A percentile compares a stretch with the other conserved stretches of the same genome.
Conservation (phyloP, 495 filamentous ascomycete species). For the Cladorrhinum samala region DNA sequence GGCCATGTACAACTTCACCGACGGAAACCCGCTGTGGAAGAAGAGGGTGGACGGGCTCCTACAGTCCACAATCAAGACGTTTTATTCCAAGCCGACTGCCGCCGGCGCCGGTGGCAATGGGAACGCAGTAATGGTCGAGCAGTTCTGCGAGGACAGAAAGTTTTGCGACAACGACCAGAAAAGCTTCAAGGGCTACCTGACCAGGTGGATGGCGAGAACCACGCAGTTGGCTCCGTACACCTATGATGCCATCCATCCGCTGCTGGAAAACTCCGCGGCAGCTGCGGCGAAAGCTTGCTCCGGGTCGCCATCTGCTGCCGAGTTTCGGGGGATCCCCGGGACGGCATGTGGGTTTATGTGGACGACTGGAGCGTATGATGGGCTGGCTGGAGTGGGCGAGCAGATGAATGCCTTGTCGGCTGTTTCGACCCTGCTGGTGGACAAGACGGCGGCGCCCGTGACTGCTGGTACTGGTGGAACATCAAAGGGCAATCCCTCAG, state of each 20-base stretch:
- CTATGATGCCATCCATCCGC: conserved; percentile 47
- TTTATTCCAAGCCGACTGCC: conserved; percentile 36
- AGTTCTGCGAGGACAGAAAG: conserved; percentile 58
- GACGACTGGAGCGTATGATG: conserved; percentile 36
- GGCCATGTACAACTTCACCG: conserved; percentile 68
- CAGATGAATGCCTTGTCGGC: conserved; percentile 67
- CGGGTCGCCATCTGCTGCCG: conserved; percentile 46
- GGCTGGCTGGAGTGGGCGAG: conserved; percentile 54
- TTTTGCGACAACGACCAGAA: conserved; percentile 67
- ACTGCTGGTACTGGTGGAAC: conserved; percentile 59
- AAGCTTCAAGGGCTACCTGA: conserved; percentile 69
- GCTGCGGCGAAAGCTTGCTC: conserved; percentile 60
- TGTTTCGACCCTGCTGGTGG: conserved; percentile 57
- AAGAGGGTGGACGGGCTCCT: conserved; percentile 50
- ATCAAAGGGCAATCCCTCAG: conserved; percentile 54
- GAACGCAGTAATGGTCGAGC: conserved; percentile 63
- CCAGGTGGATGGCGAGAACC: conserved; percentile 62
- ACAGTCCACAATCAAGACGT: conserved; percentile 48
- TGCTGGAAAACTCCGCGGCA: conserved; percentile 50
- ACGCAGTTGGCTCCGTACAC: conserved; percentile 63
- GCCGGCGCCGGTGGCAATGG: no score
- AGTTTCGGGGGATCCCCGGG: conserved; percentile 41
- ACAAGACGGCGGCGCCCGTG: conserved; percentile 39
- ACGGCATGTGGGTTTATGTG: conserved; percentile 51
- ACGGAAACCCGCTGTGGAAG: conserved; percentile 51